A percentile compares a stretch with the other conserved stretches of the same genome.
phyloP scores from a whole-genome alignment of 2,329 filamentous ascomycete genomes.

The Venturiaceae sp. region DNA sequence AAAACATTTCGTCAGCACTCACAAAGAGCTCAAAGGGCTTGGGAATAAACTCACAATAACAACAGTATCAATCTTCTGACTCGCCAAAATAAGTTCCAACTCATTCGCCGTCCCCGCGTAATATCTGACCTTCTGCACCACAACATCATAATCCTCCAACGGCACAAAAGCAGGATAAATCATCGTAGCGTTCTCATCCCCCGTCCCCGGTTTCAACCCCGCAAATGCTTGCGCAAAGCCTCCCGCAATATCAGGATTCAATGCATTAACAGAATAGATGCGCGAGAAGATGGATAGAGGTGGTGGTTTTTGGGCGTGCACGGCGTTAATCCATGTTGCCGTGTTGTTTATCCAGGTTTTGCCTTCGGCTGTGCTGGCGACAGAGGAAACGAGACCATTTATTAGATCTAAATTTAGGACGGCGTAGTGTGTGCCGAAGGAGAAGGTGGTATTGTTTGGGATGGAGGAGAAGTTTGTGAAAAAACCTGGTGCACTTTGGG shows the following conservation, averaged over 20 bases:
- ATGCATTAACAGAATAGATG: slow-evolving; percentile 25
- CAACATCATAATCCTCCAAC: slow-evolving; percentile 22
- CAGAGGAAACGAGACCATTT: slow-evolving; percentile 23
- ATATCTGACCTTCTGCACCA: slow-evolving; percentile 33
- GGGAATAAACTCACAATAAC: slow-evolving; percentile 15
- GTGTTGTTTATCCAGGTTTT: slow-evolving; percentile 23
- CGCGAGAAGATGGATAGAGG: slow-evolving; percentile 31
- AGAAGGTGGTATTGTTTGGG: slow-evolving; percentile 13
- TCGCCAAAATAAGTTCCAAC: slow-evolving; percentile 30
- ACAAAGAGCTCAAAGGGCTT: neutral
- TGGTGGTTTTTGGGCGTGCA: slow-evolving; percentile 23
- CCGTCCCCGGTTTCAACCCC: slow-evolving; percentile 17
- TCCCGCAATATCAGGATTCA: slow-evolving; percentile 24
- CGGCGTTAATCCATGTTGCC: slow-evolving; percentile 27
- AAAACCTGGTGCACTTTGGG: neutral
- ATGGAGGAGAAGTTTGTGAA: slow-evolving; percentile 15
- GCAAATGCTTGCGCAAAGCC: slow-evolving; percentile 26
- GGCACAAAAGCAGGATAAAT: slow-evolving; percentile 24
- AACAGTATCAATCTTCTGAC: slow-evolving; percentile 31
- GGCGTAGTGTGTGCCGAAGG: slow-evolving; percentile 16
- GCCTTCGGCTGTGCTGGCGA: slow-evolving; percentile 24
- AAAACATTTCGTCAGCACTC: neutral
- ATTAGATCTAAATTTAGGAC: slow-evolving; percentile 35
- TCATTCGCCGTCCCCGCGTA: slow-evolving; percentile 31
- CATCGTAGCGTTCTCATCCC: slow-evolving; percentile 17